Evolutionary conservation across 768 basidiomycete species (phyloP).

Genomic region (Phallus indusiatus): DNA sequence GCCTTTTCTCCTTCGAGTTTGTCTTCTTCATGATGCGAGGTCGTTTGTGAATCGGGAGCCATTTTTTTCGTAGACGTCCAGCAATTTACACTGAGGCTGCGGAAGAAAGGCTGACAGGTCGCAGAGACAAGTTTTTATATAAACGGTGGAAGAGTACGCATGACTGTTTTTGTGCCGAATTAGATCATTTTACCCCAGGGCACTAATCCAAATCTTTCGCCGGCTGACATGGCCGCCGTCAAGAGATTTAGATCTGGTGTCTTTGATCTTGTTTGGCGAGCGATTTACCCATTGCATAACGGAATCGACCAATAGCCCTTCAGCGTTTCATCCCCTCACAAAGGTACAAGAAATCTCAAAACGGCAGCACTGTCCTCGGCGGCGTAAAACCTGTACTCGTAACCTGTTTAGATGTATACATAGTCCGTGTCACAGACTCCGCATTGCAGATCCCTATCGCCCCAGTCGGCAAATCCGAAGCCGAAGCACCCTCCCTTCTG

Average conservation of each 20-base stretch:
- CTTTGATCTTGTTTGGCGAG: too few relatives aligned
- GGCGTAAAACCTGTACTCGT: too few relatives aligned
- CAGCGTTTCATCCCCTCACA: too few relatives aligned
- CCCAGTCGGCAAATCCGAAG: not conserved
- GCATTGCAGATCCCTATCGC: not conserved
- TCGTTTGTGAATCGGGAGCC: not conserved
- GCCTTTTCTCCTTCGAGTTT: conserved; percentile 9
- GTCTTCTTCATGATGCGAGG: conserved; percentile 11
- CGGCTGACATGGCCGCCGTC: not conserved
- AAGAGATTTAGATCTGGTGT: not conserved
- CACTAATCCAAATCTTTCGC: not conserved
- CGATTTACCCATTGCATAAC: too few relatives aligned
- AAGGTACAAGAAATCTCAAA: too few relatives aligned
- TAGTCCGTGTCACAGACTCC: not conserved
- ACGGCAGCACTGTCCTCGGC: too few relatives aligned
- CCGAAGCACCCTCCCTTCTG: not conserved
- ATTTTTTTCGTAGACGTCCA: not conserved
- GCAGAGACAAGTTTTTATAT: not conserved
- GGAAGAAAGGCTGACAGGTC: not conserved
- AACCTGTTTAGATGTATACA: too few relatives aligned
- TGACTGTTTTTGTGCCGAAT: not conserved
- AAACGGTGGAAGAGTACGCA: not conserved
- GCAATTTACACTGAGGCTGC: not conserved
- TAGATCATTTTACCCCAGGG: not conserved
- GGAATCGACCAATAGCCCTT: too few relatives aligned